These are phyloP conservation scores for Drechslera avenae DNA, from an alignment of 2,329 filamentous ascomycete species.

Conservation along the genomic window DNA sequence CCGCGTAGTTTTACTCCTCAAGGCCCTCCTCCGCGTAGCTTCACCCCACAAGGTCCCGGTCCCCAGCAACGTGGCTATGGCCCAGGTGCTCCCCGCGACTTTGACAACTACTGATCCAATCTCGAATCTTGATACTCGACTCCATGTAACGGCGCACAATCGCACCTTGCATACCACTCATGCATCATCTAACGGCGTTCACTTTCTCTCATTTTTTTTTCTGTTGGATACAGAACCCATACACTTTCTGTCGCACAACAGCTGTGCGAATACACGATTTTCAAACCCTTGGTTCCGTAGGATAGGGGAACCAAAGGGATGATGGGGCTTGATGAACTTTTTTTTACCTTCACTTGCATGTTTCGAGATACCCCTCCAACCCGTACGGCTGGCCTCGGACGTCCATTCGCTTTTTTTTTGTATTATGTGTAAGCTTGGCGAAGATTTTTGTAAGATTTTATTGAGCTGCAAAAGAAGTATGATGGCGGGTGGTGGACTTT, in stretches of 20 bases:
- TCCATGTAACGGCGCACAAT: not conserved
- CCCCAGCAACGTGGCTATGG: not conserved
- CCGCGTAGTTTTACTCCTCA: conserved; percentile 21
- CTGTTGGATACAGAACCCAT: conserved; percentile 24
- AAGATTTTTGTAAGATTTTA: too few species aligned
- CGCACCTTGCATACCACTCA: conserved; percentile 14
- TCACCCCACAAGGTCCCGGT: not conserved
- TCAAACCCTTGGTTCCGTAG: too few species aligned
- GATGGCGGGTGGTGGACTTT: too few species aligned
- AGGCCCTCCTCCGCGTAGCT: conserved; percentile 6
- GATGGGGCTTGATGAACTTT: conserved; percentile 7
- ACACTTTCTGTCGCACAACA: not conserved
- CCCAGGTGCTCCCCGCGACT: conserved; percentile 24
- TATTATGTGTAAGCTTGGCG: not conserved
- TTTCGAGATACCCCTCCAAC: conserved; percentile 43
- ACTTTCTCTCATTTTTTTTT: conserved; percentile 20
- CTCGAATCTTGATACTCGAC: not conserved
- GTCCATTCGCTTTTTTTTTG: conserved; percentile 34
- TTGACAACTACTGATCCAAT: conserved; percentile 24
- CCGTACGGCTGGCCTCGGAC: conserved; percentile 41
- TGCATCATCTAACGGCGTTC: conserved; percentile 23
- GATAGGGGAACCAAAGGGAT: not conserved
- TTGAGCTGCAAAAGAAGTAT: too few species aligned
- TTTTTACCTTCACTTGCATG: conserved; percentile 17
- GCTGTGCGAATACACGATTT: too few species aligned